Base-by-base conservation (phyloP, 805 yeast species). In the Sugiyamaella valdiviana region DNA sequence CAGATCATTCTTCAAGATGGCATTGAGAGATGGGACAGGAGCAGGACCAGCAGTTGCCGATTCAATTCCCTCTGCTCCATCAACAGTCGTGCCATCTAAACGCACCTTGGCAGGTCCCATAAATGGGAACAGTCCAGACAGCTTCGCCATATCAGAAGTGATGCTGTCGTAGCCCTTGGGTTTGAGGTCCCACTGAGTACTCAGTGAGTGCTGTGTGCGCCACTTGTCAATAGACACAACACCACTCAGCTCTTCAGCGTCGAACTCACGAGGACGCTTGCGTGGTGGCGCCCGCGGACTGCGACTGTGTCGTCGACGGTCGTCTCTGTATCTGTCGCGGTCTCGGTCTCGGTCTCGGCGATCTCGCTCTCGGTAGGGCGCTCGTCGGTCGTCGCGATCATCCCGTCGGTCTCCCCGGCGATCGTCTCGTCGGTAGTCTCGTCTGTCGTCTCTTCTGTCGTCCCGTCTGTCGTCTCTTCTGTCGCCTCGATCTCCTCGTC, bases 151-250 rank as follows among this genome's bases (percentile, higher is more conserved):
- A 52, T 81, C 85, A 0, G 93, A 84, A 1, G 85, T 75, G 1
- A 84, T 80, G 5, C 77, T 75, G 58, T 85, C 93, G 61, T 83
- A 83, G 0, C 87, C 91, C 52, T 72, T 71, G 0, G 95, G 89
- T 29, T 74, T 72, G 20, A 76, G 68, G 44, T 86, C 93, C 95
- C 95, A 87, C 43, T 71, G 66, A 0, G 86, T 72, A 24, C 60
- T 62, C 16, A 69, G 71, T 5, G 9, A 12, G 32, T 7, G 32
- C 10, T 26, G 32, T 10, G 82, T 68, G 42, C 68, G 67, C n/a
- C 85, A 63, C 40, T 76, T 68, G 39, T 77, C 75, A 24, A 86
- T 64, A 0, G 82, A 71, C 0, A 69, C 61, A 0, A 73, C 76
- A 17, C 64, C 61, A 3, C 63, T 62, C 12, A 79, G 60, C 12